phyloP scores from a whole-genome alignment of 2,329 filamentous ascomycete species.

The Nigrospora sphaerica region DNA sequence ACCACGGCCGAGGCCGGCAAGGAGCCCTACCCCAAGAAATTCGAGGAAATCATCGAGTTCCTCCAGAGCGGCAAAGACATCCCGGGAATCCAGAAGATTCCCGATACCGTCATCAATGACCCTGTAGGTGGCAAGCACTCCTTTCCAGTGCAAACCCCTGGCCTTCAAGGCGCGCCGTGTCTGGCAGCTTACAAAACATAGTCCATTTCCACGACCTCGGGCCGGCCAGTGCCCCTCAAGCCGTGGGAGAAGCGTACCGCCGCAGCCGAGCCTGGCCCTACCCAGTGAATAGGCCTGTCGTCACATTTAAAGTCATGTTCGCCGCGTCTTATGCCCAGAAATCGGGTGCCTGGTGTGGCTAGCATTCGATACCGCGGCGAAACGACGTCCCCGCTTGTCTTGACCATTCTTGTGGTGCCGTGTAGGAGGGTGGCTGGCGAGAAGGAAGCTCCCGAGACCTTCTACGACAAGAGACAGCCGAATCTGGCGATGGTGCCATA shows the following conservation, averaged over 20 bases:
- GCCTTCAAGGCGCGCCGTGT: too few species aligned
- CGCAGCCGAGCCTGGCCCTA: too few species aligned
- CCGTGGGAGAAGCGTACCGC: slow-evolving; percentile 5
- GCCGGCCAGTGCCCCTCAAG: slow-evolving; percentile 5
- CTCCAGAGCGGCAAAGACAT: slow-evolving; percentile 66
- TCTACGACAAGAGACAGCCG: too few species aligned
- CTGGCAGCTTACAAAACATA: neutral
- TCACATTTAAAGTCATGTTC: neutral
- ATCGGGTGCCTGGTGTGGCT: too few species aligned
- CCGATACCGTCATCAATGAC: slow-evolving; percentile 59
- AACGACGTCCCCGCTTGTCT: too few species aligned
- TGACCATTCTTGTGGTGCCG: too few species aligned
- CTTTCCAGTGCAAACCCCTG: neutral
- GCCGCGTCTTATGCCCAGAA: neutral
- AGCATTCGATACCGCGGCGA: too few species aligned
- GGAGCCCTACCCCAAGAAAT: slow-evolving; percentile 63
- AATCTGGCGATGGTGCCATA: too few species aligned
- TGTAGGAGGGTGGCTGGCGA: too few species aligned
- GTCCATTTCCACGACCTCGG: slow-evolving; percentile 6
- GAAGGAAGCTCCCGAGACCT: too few species aligned
- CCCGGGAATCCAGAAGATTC: slow-evolving; percentile 69
- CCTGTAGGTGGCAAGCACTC: slow-evolving; percentile 24
- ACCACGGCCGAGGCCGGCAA: slow-evolving; percentile 12
- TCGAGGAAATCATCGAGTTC: slow-evolving; percentile 68
- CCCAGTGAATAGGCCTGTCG: neutral